Evolutionary conservation across 23 red algal genomes (phyloP), one percentile per base, ranked within the genome.

Genomic region (Gracilaria caudata): DNA sequence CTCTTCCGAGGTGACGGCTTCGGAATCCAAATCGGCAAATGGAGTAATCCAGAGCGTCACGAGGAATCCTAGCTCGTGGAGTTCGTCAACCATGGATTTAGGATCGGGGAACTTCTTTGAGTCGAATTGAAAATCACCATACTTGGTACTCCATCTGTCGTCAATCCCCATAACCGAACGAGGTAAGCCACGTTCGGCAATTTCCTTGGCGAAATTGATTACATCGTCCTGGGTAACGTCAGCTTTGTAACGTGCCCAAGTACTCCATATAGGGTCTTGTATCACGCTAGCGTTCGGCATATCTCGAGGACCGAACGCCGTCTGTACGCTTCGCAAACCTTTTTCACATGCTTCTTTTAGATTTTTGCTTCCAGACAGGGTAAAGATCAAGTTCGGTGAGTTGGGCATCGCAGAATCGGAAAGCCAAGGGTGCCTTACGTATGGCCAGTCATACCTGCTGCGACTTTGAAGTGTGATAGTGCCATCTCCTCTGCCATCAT

Each of bases 1-100:
- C 33, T 78, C 91, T 55, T 40, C 68, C 30, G 32, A n/a, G 34
- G 59, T 68, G 47, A 94, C 68, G 19, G 90, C 86, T 35, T 59
- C 44, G 23, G 90, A 93, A 47, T 92, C 71, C 70, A 83, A 57
- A 64, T 89, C 75, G 12, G 90, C 86, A 86, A 98, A 98, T 54
- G 95, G 95, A 19, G 82, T 84, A 17, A 98, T 72, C 95, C 95
- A 98, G 16, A 98, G 82, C 24, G 95, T 98, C 11, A 98, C 95
- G 12, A 94, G 57, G 41, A 98, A 98, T 58, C 95, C 95, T 40
- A 93, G 43, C 11, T 78, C 76, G 72, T 98, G 95, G 30, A 98
- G 85, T 34, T 88, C 35, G 23, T 91, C 79, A 49, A 93, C 84
- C 95, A 98, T 93, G 54, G 38, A 49, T 54, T 74, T 60, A 19